Evolutionary conservation across 352 stramenopile species (phyloP), one percentile per base, ranked within the genome.

Genomic region (Phytopythium delawarense): DNA sequence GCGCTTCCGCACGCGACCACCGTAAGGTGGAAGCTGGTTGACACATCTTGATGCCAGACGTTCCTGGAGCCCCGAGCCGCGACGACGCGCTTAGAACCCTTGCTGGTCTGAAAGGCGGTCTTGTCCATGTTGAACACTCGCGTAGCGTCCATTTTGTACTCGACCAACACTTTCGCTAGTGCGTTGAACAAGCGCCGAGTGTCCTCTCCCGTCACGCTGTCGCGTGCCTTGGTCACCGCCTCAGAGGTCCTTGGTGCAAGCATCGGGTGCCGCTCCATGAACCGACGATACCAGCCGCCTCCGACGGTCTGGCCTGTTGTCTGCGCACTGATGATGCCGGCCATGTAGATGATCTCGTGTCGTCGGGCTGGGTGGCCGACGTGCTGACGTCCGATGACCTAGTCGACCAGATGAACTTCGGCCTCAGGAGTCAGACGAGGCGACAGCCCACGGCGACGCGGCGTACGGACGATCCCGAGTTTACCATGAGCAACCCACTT

Each of bases 91-190:
- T 46, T 53, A n/a, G 12, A 54, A 18, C 56, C 52, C 4, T 42
- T 32, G 1, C 35, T 6, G 2, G 58, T 59, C 20, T 57, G 7
- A 32, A 74, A 74, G 7, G 48, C 40, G 0, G 67, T 74, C 52
- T 74, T 59, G 23, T 74, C 67, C n/a, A 67, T 61, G 34, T 74
- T 74, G 46, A 68, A n/a, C 12, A n/a, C 9, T 8, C 3, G 18
- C 4, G 18, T 21, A 0, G 18, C 20, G 42, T 48, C 42, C 16
- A 48, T 48, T 3, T 48, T 21, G 18, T 23, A 5, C 42, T 48
- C 42, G 6, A 48, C 9, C 16, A 23, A 21, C 15, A 48, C 18
- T n/a, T 48, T 48, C 15, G 42, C 6, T 2, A 48, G 42, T 6
- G 42, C n/a, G 39, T 45, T 23, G 42, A 23, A 48, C 42, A 48